phyloP scores from a whole-genome alignment of 768 basidiomycete genomes.

The Xerocomus potaroensis region DNA sequence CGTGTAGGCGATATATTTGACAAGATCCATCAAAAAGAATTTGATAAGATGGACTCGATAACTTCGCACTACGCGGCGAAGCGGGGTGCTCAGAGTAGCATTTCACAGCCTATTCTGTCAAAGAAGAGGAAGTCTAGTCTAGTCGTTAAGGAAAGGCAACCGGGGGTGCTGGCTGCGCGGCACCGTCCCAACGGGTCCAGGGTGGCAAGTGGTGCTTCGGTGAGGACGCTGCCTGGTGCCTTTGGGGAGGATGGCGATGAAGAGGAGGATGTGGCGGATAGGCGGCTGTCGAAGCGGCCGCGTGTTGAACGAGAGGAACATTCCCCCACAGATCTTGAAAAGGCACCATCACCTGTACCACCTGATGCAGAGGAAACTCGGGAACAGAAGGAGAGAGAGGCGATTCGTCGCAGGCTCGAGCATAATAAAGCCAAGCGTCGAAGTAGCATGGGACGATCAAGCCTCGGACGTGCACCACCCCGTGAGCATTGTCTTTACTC shows the following conservation, averaged over 20 bases:
- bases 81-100: conserved; percentile 24
- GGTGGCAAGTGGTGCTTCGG: conserved; percentile 22
- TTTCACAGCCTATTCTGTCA: conserved; percentile 22
- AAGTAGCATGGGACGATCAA: conserved; percentile 56
- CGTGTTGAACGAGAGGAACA: conserved; percentile 34
- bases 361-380: conserved; percentile 24
- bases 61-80: conserved; percentile 47
- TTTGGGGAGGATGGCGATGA: conserved; percentile 54
- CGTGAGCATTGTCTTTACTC: conserved; percentile 31
- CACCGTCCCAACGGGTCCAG: conserved; percentile 24
- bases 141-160: conserved; percentile 32
- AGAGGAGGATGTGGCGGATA: conserved; percentile 35
- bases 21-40: conserved; percentile 58
- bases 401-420: conserved; percentile 61
- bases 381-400: conserved; percentile 49
- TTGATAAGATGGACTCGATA: conserved; percentile 78
- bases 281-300: conserved; percentile 43
- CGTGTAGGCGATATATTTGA: conserved; percentile 43
- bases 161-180: conserved; percentile 7
- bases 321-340: conserved; percentile 22
- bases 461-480: conserved; percentile 38
- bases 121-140: conserved; percentile 52
- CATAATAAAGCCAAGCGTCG: conserved; percentile 62
- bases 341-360: conserved; percentile 33
- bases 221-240: conserved; percentile 47